Base-by-base conservation (phyloP, 768 basidiomycete genomes). In the Leccinum rimulosum region DNA sequence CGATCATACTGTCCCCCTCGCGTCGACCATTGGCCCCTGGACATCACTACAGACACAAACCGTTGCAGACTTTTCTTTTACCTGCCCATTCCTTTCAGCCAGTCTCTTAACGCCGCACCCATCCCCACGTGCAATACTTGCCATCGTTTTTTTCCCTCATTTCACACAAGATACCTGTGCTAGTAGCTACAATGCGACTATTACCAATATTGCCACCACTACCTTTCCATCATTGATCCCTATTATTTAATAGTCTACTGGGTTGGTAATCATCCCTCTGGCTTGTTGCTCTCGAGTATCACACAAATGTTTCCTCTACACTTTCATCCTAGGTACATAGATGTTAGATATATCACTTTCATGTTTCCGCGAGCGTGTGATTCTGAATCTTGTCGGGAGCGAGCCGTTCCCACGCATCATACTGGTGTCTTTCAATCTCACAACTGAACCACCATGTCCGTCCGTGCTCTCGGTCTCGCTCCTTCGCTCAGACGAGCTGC, bases 391-490 rank as follows among this genome's bases (percentile, higher is more conserved):
- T 35, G 3, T 51, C 49, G 43, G 28, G 45, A 15, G 27, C 31
- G 19, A 3, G n/a, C 38, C 6, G 15, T 66, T 73, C 67, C 33
- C 71, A 73, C 69, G 63, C 30, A 38, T 19, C n/a, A 38, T 59
- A 38, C 27, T 28, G 54, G 49, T 10, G 22, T 11, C 25, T 36
- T 36, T 45, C 40, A 38, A 33, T 6, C 10, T 52, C 52, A 17
- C 49, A 59, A 54, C 57, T 52, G 43, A 71, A 72, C 60, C 49
- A 69, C 76, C 74, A 76, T 76, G 72, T 75, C 75, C 60, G 58
- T 71, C 50, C 81, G 85, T 72, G 80, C 79, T 45, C 71, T 88
- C 52, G 86, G 87, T 57, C 73, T 89, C 49, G 79, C 82, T 25
- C 74, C 85, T 17, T 76, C 82, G 19, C 72, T 89, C 56, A 82